Evolutionary conservation across 2,329 filamentous ascomycete species (phyloP).

Genomic region (Monilinia vaccinii-corymbosi): DNA sequence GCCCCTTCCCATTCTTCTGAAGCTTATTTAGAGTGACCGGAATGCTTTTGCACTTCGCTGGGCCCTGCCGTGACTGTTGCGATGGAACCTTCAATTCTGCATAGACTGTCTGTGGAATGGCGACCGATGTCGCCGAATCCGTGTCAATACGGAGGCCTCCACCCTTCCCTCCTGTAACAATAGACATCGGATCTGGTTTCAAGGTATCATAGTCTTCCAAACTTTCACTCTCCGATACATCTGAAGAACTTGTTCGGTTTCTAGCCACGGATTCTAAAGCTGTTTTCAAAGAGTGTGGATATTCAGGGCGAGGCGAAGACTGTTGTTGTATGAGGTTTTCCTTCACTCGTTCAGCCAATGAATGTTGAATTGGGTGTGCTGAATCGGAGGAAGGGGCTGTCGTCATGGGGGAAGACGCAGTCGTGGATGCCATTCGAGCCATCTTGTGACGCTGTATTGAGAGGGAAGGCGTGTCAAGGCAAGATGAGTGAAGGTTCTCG

Average conservation of each 20-base stretch:
- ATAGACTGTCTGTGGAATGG: slow-evolving; percentile 15
- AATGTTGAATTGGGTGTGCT: slow-evolving; percentile 2
- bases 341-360: slow-evolving; percentile 18
- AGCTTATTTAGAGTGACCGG: slow-evolving; percentile 26
- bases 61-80: slow-evolving; percentile 10
- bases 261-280: slow-evolving; percentile 17
- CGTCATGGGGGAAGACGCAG: neutral
- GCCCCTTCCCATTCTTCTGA: slow-evolving; percentile 18
- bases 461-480: neutral
- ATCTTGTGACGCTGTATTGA: slow-evolving; percentile 6
- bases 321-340: slow-evolving; percentile 10
- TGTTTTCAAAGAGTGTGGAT: slow-evolving; percentile 23
- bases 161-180: slow-evolving; percentile 29
- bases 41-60: slow-evolving; percentile 21
- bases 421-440: slow-evolving; percentile 9
- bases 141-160: slow-evolving; percentile 25
- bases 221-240: slow-evolving; percentile 20
- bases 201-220: slow-evolving; percentile 28
- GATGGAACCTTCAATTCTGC: slow-evolving; percentile 15
- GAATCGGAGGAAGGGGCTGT: neutral
- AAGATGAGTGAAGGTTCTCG: neutral
- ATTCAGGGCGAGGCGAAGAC: slow-evolving; percentile 7
- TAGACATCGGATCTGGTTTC: slow-evolving; percentile 21
- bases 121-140: slow-evolving; percentile 5
- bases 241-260: slow-evolving; percentile 10